Conservation (phyloP, 73 alveolate genomes). For the Tetrahymena elliotti region DNA sequence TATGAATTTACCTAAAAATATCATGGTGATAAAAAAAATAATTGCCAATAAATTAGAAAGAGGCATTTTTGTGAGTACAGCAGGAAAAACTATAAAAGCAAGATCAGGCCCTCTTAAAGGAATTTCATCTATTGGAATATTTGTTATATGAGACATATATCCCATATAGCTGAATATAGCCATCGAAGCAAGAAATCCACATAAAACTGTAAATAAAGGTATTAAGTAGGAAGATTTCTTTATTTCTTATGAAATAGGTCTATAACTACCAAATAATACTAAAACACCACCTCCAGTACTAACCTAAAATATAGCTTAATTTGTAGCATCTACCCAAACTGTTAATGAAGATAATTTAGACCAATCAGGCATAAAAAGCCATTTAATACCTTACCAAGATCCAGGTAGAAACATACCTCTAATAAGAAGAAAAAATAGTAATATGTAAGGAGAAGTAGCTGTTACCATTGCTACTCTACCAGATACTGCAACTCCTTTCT, state of each 20-base stretch:
- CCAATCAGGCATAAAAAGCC: conserved; percentile 44
- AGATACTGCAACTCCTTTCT: conserved; percentile 45
- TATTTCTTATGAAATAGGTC: conserved; percentile 12
- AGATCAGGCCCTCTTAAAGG: conserved; percentile 53
- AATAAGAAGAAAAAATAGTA: conserved; percentile 30
- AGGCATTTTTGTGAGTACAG: conserved; percentile 43
- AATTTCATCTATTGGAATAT: conserved; percentile 35
- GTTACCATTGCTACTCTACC: conserved; percentile 44
- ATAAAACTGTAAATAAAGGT: conserved; percentile 42
- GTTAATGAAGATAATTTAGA: conserved; percentile 16
- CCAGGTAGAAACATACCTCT: conserved; percentile 52
- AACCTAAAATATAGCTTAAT: conserved; percentile 31
- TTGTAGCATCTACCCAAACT: conserved; percentile 60
- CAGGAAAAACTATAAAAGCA: conserved; percentile 56
- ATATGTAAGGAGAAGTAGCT: conserved; percentile 49
- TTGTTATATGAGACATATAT: conserved; percentile 8
- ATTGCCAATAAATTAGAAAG: conserved; percentile 40
- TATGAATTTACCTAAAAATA: conserved; percentile 13
- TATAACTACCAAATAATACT: conserved; percentile 35
- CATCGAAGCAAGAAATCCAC: conserved; percentile 44
- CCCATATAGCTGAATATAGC: conserved; percentile 48
- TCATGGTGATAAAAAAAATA: conserved; percentile 28
- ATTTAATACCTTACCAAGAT: conserved; percentile 31
- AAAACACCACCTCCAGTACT: conserved; percentile 43
- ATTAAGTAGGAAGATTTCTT: conserved; percentile 20